Evolutionary conservation across 2,329 filamentous ascomycete species (phyloP).

Genomic region (Ophiostoma ulmi): DNA sequence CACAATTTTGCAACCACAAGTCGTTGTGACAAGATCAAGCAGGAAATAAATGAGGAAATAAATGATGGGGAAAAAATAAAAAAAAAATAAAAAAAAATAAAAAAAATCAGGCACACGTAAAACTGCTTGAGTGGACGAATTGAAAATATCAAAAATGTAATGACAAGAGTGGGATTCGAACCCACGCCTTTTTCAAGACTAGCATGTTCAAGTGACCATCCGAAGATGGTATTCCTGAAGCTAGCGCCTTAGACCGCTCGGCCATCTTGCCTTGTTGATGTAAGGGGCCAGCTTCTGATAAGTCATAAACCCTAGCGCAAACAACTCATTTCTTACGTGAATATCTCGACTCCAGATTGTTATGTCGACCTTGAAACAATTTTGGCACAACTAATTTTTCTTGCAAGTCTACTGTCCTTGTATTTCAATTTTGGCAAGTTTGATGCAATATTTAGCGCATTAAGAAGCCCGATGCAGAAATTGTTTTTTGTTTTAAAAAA

Average conservation of each 20-base stretch:
- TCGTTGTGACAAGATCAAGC: too few species aligned
- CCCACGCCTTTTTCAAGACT: conserved; percentile 19
- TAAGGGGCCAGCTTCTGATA: background rate
- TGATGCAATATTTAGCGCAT: too few species aligned
- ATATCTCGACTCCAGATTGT: background rate
- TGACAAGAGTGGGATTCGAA: conserved; percentile 20
- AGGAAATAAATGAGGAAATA: too few species aligned
- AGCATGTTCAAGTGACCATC: conserved; percentile 14
- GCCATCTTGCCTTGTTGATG: conserved; percentile 14
- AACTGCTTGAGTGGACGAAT: background rate
- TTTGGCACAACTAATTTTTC: too few species aligned
- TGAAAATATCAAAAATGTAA: background rate
- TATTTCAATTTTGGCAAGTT: too few species aligned
- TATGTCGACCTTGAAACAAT: too few species aligned
- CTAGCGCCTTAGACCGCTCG: conserved; percentile 19
- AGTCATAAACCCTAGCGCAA: background rate
- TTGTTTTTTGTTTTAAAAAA: too few species aligned
- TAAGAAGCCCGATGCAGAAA: too few species aligned
- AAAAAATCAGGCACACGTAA: background rate
- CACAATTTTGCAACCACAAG: too few species aligned
- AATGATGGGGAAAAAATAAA: too few species aligned
- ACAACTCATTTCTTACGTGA: background rate
- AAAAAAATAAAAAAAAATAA: background rate
- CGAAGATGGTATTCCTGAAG: conserved; percentile 13
- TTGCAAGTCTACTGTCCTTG: too few species aligned